A percentile compares a stretch with the other conserved stretches of the same genome.
Evolutionary conservation across 257 asterid species (phyloP).

Genomic region (Capsicum pubescens): DNA sequence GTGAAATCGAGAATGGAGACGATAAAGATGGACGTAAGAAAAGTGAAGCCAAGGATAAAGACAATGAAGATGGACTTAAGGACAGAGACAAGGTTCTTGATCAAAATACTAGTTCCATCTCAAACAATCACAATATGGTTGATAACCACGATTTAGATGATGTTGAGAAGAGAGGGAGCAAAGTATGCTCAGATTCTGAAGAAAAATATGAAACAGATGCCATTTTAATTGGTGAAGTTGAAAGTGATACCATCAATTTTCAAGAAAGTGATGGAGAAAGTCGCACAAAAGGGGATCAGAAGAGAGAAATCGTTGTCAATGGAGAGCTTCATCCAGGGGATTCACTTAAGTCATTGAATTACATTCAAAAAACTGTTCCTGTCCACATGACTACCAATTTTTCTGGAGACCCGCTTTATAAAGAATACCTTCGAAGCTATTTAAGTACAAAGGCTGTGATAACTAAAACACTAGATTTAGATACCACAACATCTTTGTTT

Average conservation of each 20-base stretch:
- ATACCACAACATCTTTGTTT: slow-evolving; percentile 53
- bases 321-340: slow-evolving; percentile 47
- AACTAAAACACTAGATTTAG: slow-evolving; percentile 45
- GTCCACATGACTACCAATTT: slow-evolving; percentile 41
- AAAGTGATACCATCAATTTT: slow-evolving; percentile 11
- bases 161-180: slow-evolving; percentile 32
- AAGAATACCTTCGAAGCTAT: slow-evolving; percentile 53
- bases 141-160: slow-evolving; percentile 42
- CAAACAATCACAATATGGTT: not conserved
- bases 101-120: slow-evolving; percentile 28
- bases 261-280: slow-evolving; percentile 32
- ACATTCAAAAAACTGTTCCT: slow-evolving; percentile 44
- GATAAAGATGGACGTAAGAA: slow-evolving; percentile 38
- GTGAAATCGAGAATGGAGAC: slow-evolving; percentile 42
- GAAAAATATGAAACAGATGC: slow-evolving; percentile 24
- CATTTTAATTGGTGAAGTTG: not conserved
- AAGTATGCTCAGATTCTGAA: slow-evolving; percentile 44
- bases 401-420: slow-evolving; percentile 56
- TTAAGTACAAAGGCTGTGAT: slow-evolving; percentile 51
- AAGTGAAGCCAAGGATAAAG: slow-evolving; percentile 40
- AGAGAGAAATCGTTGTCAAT: slow-evolving; percentile 34
- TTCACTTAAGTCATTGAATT: slow-evolving; percentile 40
- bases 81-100: slow-evolving; percentile 42
- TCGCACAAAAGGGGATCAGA: slow-evolving; percentile 42
- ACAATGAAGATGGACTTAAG: slow-evolving; percentile 35